Conservation (phyloP, 257 asterid species). For the Solanum arcanum region DNA sequence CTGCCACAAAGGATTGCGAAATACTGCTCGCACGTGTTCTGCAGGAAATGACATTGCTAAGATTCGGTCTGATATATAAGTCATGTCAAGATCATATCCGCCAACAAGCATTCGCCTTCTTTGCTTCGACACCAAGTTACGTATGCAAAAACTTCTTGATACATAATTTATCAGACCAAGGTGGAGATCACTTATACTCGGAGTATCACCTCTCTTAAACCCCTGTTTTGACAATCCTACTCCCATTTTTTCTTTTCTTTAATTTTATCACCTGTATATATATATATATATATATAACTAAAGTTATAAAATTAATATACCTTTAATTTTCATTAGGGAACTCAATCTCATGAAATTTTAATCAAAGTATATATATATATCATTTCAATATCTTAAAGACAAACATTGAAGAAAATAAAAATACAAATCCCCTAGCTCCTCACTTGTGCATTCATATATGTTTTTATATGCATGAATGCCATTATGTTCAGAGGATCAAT, state of each 20-base stretch:
- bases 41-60: conserved; percentile 86
- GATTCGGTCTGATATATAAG: conserved; percentile 55
- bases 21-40: conserved; percentile 64
- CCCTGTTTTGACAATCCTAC: conserved; percentile 37
- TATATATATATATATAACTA: too few relatives aligned
- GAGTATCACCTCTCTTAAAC: conserved; percentile 2
- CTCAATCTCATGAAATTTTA: not conserved
- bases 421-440: not conserved
- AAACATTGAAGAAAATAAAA: not conserved
- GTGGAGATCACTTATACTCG: conserved; percentile 9
- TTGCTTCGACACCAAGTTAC: conserved; percentile 62
- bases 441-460: not conserved
- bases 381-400: not conserved
- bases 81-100: conserved; percentile 84
- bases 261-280: not conserved
- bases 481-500: not conserved
- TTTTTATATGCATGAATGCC: too few relatives aligned
- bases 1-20: conserved; percentile 85
- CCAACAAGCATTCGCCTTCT: conserved; percentile 71
- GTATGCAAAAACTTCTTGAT: conserved; percentile 38
- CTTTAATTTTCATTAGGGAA: not conserved
- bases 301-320: not conserved
- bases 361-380: not conserved
- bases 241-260: conserved; percentile 34
- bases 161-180: conserved; percentile 23